Evolutionary conservation across 192 early-diverging fungal genomes (phyloP), one percentile per base, ranked within the genome.

Genomic region (Backusella luteola): DNA sequence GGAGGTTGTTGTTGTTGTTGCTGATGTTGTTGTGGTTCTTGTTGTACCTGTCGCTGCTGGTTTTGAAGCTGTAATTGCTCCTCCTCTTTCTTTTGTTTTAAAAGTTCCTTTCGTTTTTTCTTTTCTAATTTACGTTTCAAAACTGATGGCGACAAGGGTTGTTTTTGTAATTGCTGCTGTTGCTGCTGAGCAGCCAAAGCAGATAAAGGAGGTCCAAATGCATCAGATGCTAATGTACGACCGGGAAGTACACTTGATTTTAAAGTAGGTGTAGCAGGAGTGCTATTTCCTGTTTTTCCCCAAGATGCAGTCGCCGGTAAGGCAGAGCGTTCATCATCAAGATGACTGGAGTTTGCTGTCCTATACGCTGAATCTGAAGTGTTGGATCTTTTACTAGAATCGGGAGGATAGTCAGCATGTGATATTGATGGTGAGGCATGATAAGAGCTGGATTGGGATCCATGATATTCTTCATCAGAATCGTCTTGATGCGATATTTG

Each of bases 251-350:
- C 34, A 11, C 59, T 42, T 4, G 71, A 75, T 39, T 80, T 80
- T 15, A 80, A 32, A 2, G 73, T 68, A 9, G 82, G 82, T 23
- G 82, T 84, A 14, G 59, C 75, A 3, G 82, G 82, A 29, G 70
- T 71, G 52, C 72, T 70, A 46, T 68, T 83, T 1, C 76, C 72
- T 36, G 83, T 73, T 36, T 83, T 86, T 8, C 85, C 89, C 89
- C 89, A 90, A 11, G 89, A 90, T 7, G 87, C 89, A 12, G 89
- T 90, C 11, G 86, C 85, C 44, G 89, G 89, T 34, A 90, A 79
- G 15, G 86, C 86, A 12, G 89, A 88, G 7, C 79, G 79, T 21
- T 84, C 82, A 26, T 83, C 82, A 6, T 77, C 76, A 8, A 34
- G 11, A 34, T 53, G 44, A 0, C 4, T 63, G 23, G 2, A 63